phyloP scores from a whole-genome alignment of 805 yeast species.

The Metschnikowia dekortorum region DNA sequence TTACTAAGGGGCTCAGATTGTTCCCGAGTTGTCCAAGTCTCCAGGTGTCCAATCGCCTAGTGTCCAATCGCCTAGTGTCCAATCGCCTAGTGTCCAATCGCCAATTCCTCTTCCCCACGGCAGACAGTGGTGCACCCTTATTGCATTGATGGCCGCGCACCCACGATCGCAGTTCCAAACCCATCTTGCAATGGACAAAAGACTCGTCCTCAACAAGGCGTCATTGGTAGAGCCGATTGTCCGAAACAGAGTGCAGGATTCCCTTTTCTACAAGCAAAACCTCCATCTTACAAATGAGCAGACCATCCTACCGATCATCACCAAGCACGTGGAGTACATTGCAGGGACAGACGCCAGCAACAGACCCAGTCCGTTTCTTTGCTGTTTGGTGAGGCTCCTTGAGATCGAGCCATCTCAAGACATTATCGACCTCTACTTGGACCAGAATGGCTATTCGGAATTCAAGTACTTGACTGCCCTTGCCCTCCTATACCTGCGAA shows the following conservation, averaged over 20 bases:
- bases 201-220: constrained; percentile 25
- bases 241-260: constrained; percentile 40
- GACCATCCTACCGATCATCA: constrained; percentile 32
- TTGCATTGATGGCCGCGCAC: neutral
- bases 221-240: constrained; percentile 38
- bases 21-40: too few relatives aligned
- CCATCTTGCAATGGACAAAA: constrained; percentile 13
- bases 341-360: constrained; percentile 58
- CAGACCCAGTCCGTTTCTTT: constrained; percentile 68
- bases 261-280: constrained; percentile 40
- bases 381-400: constrained; percentile 69
- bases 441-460: constrained; percentile 47
- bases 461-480: constrained; percentile 77
- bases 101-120: too few relatives aligned
- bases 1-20: too few relatives aligned
- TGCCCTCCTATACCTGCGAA: constrained; percentile 59
- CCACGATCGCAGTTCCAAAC: neutral
- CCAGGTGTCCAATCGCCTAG: too few relatives aligned
- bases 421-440: constrained; percentile 49
- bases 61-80: too few relatives aligned
- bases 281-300: constrained; percentile 39
- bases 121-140: too few relatives aligned
- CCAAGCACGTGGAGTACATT: constrained; percentile 37
- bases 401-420: constrained; percentile 68
- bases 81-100: too few relatives aligned